These are phyloP conservation scores for Ophiosphaerella herpotricha DNA, from an alignment of 2,329 filamentous ascomycete species.

Conservation along the genomic window DNA sequence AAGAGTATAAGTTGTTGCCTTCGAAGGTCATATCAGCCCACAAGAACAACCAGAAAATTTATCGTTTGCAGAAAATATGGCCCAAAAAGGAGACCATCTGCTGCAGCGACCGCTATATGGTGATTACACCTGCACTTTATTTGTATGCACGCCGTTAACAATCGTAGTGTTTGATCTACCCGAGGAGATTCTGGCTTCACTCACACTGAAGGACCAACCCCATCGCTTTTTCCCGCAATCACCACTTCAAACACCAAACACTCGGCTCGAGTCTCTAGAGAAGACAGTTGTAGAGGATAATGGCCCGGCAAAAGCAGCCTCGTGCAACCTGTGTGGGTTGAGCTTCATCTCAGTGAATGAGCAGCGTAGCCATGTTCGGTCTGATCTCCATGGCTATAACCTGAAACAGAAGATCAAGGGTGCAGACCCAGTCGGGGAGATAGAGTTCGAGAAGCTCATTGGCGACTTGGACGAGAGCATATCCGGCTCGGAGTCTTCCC, in stretches of 20 bases:
- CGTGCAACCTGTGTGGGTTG: conserved; percentile 80
- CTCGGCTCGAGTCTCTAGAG: conserved; percentile 33
- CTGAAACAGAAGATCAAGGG: conserved; percentile 87
- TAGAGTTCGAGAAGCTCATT: conserved; percentile 84
- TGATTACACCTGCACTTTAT: conserved; percentile 12
- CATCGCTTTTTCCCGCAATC: conserved; percentile 23
- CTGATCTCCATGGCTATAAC: conserved; percentile 93
- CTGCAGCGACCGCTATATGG: conserved; percentile 47
- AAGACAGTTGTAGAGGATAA: conserved; percentile 45
- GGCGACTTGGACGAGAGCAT: conserved; percentile 87
- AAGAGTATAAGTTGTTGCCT: conserved; percentile 1
- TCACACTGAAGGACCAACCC: conserved; percentile 60
- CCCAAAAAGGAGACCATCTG: conserved; percentile 36
- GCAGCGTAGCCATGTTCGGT: conserved; percentile 83
- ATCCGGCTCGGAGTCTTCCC: conserved; percentile 80
- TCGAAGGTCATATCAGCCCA: not conserved
- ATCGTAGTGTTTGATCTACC: conserved; percentile 79
- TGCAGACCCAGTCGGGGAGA: conserved; percentile 71
- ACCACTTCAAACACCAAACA: conserved; percentile 8
- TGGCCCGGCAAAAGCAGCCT: conserved; percentile 63
- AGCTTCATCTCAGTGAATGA: conserved; percentile 75
- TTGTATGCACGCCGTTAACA: conserved; percentile 12
- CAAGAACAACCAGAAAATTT: not conserved
- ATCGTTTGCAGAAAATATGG: conserved; percentile 19
- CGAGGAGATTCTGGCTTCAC: conserved; percentile 69